A percentile compares a stretch with the other conserved stretches of the same genome.
Evolutionary conservation across 2,329 filamentous ascomycete genomes (phyloP).

Genomic region (Exophiala sideris): DNA sequence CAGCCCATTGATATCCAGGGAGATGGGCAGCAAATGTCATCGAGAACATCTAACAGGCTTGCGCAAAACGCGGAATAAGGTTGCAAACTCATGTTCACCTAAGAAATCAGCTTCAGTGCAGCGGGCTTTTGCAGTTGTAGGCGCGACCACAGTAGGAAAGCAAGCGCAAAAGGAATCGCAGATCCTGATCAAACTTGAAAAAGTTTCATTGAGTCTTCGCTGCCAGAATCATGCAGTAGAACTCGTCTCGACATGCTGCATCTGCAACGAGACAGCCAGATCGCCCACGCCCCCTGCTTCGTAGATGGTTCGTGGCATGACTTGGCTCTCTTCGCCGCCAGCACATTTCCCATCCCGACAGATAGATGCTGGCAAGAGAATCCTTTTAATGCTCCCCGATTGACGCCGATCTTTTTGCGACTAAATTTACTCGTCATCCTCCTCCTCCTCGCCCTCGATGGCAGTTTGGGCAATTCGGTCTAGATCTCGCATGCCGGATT

Average conservation of each 20-base stretch:
- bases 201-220: constrained; percentile 20
- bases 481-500: constrained; percentile 97
- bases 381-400: not conserved
- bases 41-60: too few relatives aligned
- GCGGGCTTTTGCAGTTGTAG: too few relatives aligned
- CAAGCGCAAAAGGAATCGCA: too few relatives aligned
- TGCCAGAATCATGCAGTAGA: constrained; percentile 15
- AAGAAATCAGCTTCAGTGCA: too few relatives aligned
- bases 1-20: too few relatives aligned
- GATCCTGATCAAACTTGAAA: constrained; percentile 13
- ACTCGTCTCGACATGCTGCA: constrained; percentile 1
- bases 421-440: constrained; percentile 44
- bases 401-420: constrained; percentile 2
- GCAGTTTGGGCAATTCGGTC: constrained; percentile 88
- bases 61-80: too few relatives aligned
- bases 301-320: not conserved
- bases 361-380: not conserved
- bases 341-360: not conserved
- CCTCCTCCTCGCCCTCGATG: constrained; percentile 67
- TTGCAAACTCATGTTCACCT: too few relatives aligned
- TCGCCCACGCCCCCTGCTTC: not conserved
- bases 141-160: too few relatives aligned
- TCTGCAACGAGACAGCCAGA: not conserved
- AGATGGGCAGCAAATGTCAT: too few relatives aligned
- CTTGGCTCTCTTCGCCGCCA: not conserved